A percentile compares a stretch with the other conserved stretches of the same genome.
Evolutionary conservation across 2,329 filamentous ascomycete genomes (phyloP).

Genomic region (Talaromyces sp.): DNA sequence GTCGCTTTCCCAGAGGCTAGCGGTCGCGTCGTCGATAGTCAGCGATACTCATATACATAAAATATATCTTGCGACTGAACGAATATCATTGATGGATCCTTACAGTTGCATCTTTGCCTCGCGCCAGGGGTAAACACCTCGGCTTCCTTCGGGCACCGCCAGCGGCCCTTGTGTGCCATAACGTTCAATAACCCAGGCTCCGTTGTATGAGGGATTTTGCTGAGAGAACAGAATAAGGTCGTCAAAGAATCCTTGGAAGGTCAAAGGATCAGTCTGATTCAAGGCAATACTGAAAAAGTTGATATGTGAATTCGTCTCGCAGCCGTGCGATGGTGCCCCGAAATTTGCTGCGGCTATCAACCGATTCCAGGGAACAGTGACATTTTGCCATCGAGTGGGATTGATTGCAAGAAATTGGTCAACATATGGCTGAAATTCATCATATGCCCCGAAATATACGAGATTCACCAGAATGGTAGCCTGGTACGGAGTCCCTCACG

Average conservation of each 20-base stretch:
- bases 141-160: slow-evolving; percentile 1
- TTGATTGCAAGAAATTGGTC: slow-evolving; percentile 7
- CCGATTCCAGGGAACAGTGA: slow-evolving; percentile 10
- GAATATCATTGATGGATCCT: background rate
- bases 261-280: slow-evolving; percentile 8
- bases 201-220: slow-evolving; percentile 7
- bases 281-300: slow-evolving; percentile 11
- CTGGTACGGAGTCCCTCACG: background rate
- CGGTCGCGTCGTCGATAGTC: background rate
- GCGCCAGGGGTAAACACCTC: slow-evolving; percentile 16
- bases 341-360: slow-evolving; percentile 3
- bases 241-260: slow-evolving; percentile 14
- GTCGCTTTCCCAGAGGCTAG: slow-evolving; percentile 11
- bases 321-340: background rate
- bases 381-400: slow-evolving; percentile 10
- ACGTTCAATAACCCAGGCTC: slow-evolving; percentile 13
- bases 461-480: slow-evolving; percentile 13
- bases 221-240: slow-evolving; percentile 14
- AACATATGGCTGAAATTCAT: slow-evolving; percentile 5
- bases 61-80: background rate
- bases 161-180: slow-evolving; percentile 15
- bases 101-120: slow-evolving; percentile 16
- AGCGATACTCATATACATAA: background rate
- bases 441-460: slow-evolving; percentile 11
- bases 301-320: slow-evolving; percentile 10